Base-by-base conservation (phyloP, 345 rosid genomes). In the Eucalyptus sp. region DNA sequence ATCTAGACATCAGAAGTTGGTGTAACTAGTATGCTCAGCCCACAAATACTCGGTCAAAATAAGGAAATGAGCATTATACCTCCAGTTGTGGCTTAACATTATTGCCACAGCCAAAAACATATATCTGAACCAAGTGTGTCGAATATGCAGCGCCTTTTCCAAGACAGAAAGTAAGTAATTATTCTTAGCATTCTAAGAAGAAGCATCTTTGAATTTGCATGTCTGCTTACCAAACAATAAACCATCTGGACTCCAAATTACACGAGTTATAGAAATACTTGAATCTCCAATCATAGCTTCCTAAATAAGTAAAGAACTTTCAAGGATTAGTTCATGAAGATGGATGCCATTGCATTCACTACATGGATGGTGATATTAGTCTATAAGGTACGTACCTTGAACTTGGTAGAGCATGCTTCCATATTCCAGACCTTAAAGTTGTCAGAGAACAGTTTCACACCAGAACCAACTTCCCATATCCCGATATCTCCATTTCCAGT, bases 391-490 rank as follows among this genome's bases (percentile, higher is more conserved):
- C 89, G 43, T 87, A 93, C 96, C 95, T 93, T 89, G 87, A 93
- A 91, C 29, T 50, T 58, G 92, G 64, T 90, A 68, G 97, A 93
- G 90, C 96, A 94, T 81, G 92, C 88, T 89, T 86, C 91, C 88
- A 94, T 92, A 90, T 94, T 91, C 98, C 99, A 96, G 90, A 97
- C 96, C 92, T 89, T 92, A 79, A 97, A 97, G 90, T 90, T 94
- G 90, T 91, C 92, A 52, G 93, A 91, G 87, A 93, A 89, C 89
- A 92, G 88, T 89, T 90, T 95, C 56, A 92, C 92, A 89, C 94
- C 93, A 49, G 94, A 92, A 87, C 90, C 84, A 87, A 94, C 92
- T 86, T 96, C 97, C 98, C 99, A 97, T 80, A 97, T 71, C 14
- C 93, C 87, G 87, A 95, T 90, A 66, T 93, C 95, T 68, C 97